Percentiles rank a stretch among this genome's conserved stretches.
These are phyloP conservation scores for Aureobasidium sp. DNA, from an alignment of 2,329 filamentous ascomycete species.

Conservation along the genomic window DNA sequence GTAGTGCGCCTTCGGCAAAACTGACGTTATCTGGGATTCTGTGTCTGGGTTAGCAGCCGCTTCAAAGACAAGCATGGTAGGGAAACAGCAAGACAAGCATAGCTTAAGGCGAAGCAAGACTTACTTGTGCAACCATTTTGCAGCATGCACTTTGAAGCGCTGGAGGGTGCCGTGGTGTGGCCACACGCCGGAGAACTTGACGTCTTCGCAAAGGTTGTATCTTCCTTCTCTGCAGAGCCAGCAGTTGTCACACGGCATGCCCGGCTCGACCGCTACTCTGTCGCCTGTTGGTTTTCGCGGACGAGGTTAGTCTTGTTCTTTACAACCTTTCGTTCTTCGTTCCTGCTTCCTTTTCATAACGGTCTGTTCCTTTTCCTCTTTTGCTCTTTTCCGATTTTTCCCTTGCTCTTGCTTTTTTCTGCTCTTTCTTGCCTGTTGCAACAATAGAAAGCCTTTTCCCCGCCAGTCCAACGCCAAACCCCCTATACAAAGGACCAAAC, in stretches of 20 bases:
- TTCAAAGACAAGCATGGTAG: conserved; percentile 44
- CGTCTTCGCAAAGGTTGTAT: conserved; percentile 84
- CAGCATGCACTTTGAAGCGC: conserved; percentile 72
- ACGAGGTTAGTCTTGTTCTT: not conserved
- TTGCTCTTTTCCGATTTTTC: not conserved
- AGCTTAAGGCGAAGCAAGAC: too few species aligned
- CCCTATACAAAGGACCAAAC: too few species aligned
- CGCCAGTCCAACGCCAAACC: too few species aligned
- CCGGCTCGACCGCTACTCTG: conserved; percentile 60
- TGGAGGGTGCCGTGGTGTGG: conserved; percentile 82
- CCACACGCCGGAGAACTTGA: conserved; percentile 85
- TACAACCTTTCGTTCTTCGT: not conserved
- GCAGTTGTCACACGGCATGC: conserved; percentile 55
- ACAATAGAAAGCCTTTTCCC: too few species aligned
- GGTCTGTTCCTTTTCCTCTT: not conserved
- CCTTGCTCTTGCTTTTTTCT: not conserved
- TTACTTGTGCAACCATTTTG: conserved; percentile 78
- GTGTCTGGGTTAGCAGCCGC: conserved; percentile 34
- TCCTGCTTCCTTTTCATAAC: not conserved
- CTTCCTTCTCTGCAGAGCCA: conserved; percentile 65
- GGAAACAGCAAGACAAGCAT: too few species aligned
- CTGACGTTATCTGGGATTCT: conserved; percentile 63
- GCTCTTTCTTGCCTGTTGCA: too few species aligned
- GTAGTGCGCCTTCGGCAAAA: conserved; percentile 76
- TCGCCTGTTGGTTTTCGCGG: conserved; percentile 45